phyloP scores from a whole-genome alignment of 2,329 filamentous ascomycete species.

The Claviceps arundinis region DNA sequence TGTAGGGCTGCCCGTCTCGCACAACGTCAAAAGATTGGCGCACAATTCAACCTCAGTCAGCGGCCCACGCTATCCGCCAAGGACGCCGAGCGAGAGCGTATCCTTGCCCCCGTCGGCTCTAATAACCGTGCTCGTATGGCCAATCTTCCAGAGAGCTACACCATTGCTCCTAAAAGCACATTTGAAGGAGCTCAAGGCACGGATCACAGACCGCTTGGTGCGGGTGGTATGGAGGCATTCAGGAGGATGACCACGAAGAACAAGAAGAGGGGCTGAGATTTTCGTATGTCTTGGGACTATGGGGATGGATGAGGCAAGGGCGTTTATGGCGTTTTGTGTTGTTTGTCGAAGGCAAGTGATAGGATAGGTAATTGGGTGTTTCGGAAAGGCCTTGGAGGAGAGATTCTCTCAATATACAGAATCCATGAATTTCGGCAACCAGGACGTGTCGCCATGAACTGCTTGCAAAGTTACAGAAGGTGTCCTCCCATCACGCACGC shows the following conservation, averaged over 20 bases:
- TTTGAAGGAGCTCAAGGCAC: constrained; percentile 39
- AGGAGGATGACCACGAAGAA: constrained; percentile 51
- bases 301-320: neutral
- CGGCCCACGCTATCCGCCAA: constrained; percentile 29
- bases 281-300: neutral
- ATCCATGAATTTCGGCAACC: neutral
- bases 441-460: no score
- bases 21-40: constrained; percentile 33
- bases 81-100: constrained; percentile 42
- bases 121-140: constrained; percentile 44
- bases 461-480: neutral
- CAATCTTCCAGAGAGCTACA: constrained; percentile 43
- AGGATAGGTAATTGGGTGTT: neutral
- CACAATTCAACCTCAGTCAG: constrained; percentile 37
- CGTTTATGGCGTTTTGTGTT: neutral
- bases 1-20: constrained; percentile 39
- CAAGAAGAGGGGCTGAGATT: constrained; percentile 32
- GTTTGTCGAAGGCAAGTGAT: neutral
- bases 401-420: neutral
- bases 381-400: neutral
- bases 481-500: neutral
- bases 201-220: constrained; percentile 47
- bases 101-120: constrained; percentile 41
- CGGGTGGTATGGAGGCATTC: constrained; percentile 51
- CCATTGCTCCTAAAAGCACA: constrained; percentile 47